Evolutionary conservation across 2,329 filamentous ascomycete species (phyloP).

Genomic region (Xylariaceae sp.): DNA sequence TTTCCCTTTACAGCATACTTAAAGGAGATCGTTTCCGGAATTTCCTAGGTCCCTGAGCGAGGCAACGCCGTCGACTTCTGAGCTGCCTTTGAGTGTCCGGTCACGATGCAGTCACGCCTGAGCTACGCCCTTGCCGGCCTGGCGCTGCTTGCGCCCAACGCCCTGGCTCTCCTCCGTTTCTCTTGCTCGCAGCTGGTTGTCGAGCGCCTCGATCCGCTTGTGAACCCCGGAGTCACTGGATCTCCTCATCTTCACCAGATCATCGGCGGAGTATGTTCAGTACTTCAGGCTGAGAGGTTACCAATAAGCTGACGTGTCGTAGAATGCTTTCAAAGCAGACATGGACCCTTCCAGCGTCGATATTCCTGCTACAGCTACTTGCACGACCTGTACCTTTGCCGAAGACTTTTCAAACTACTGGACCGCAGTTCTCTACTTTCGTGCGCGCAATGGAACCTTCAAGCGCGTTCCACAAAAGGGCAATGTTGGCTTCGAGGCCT

Average conservation of each 20-base stretch:
- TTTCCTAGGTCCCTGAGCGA: neutral
- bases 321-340: constrained; percentile 29
- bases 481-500: constrained; percentile 27
- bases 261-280: constrained; percentile 23
- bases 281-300: no score
- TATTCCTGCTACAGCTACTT: constrained; percentile 28
- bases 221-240: constrained; percentile 20
- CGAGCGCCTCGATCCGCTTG: constrained; percentile 22
- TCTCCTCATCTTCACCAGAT: constrained; percentile 26
- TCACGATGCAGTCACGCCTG: constrained; percentile 9
- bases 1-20: neutral
- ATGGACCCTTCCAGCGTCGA: constrained; percentile 24
- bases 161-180: constrained; percentile 20
- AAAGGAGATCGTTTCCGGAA: neutral
- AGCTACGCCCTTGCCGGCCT: constrained; percentile 1
- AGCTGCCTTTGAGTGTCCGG: neutral
- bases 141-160: constrained; percentile 3
- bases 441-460: constrained; percentile 33
- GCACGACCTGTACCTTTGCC: constrained; percentile 39
- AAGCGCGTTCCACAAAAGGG: constrained; percentile 24
- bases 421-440: constrained; percentile 37
- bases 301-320: neutral
- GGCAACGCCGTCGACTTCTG: neutral
- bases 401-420: constrained; percentile 40
- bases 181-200: constrained; percentile 25